Base-by-base conservation (phyloP, 2,329 filamentous ascomycete species). In the Fusarium oxysporum region DNA sequence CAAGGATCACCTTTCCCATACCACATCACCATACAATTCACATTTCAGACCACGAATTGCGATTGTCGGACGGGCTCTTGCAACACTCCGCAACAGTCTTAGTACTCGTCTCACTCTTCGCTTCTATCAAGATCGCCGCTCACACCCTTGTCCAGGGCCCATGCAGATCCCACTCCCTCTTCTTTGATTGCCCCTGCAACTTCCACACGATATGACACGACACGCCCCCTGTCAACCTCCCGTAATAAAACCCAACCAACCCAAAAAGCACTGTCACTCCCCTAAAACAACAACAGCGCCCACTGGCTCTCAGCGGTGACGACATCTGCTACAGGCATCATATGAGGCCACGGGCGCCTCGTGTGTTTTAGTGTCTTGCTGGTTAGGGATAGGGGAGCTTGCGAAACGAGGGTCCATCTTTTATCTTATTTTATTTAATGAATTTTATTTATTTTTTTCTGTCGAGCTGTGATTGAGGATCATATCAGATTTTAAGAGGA, bases 41-140 rank as follows among this genome's bases (percentile, higher is more conserved):
- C 48, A 51, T 62, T 37, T 41, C 55, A 44, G 56, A 47, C 63
- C 25, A 59, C 41, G 40, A 71, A 72, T 73, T 73, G 66, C 51
- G 48, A 68, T 70, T 61, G 41, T 60, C 65, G 60, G 65, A 30
- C 59, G 67, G 70, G 43, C 66, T 62, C 62, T 63, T 45, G 35
- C 61, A 48, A 69, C 57, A 51, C 54, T 71, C 69, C 63, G 62
- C 37, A 51, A 59, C 58, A 50, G 53, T 43, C 40, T 70, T 70
- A 47, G 54, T 55, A 16, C 28, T 19, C 17, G 10, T 30, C 41
- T 44, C 10, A 48, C 21, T 33, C 47, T 7, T 61, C 33, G 33
- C 47, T 40, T 61, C 53, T 59, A 73, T 73, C 71, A 59, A 73
- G 71, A 73, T 73, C 70, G 70, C 48, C 66, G 61, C 25, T 51